Evolutionary conservation across 2,329 filamentous ascomycete genomes (phyloP).

Genomic region (Fusarium illudens): DNA sequence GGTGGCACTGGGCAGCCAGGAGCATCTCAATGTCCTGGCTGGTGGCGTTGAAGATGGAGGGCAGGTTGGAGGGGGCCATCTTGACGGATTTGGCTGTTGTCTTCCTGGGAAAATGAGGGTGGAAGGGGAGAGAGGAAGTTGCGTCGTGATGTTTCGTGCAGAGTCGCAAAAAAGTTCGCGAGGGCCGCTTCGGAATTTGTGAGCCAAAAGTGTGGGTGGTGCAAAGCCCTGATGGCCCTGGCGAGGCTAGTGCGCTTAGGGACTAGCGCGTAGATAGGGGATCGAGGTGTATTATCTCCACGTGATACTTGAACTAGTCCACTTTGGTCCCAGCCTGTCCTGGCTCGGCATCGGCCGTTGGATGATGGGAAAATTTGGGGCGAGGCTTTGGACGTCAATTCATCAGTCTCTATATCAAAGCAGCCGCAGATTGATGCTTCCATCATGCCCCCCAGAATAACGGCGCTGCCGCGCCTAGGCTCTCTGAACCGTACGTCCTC

Average conservation of each 20-base stretch:
- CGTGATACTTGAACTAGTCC: slow-evolving; percentile 44
- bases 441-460: slow-evolving; percentile 74
- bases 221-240: slow-evolving; percentile 48
- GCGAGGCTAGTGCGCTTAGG: slow-evolving; percentile 36
- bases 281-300: slow-evolving; percentile 28
- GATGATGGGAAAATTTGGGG: slow-evolving; percentile 49
- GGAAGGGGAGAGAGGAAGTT: slow-evolving; percentile 39
- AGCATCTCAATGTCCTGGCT: slow-evolving; percentile 99
- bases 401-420: slow-evolving; percentile 36
- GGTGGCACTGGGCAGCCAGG: slow-evolving; percentile 93
- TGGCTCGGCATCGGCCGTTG: slow-evolving; percentile 19
- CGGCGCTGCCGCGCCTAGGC: slow-evolving; percentile 66
- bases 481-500: slow-evolving; percentile 65
- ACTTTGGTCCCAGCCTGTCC: not conserved
- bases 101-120: slow-evolving; percentile 47
- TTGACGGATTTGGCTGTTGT: slow-evolving; percentile 61
- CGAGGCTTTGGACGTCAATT: slow-evolving; percentile 31
- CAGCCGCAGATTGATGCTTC: slow-evolving; percentile 39
- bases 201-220: slow-evolving; percentile 51
- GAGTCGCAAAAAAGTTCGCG: slow-evolving; percentile 55
- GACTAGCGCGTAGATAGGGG: slow-evolving; percentile 30
- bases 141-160: slow-evolving; percentile 40
- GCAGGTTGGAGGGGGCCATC: slow-evolving; percentile 96
- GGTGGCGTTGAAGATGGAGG: slow-evolving; percentile 95
- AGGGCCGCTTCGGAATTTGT: slow-evolving; percentile 45